A percentile compares a stretch with the other conserved stretches of the same genome.
Evolutionary conservation across 2,329 filamentous ascomycete genomes (phyloP).

Genomic region (Bipolaris gigantea): DNA sequence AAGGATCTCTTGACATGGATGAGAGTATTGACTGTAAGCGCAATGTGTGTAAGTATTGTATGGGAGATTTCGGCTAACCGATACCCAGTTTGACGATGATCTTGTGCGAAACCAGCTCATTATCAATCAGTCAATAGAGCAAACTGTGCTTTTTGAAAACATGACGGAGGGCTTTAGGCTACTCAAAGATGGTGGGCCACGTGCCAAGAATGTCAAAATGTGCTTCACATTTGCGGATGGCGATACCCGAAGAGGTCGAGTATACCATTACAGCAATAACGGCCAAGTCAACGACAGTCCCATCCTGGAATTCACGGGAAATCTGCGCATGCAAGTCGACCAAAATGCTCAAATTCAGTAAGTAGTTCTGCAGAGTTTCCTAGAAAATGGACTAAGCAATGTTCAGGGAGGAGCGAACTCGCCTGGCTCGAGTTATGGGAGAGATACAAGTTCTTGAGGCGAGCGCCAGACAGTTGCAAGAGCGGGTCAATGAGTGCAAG

Average conservation of each 20-base stretch:
- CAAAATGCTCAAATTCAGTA: conserved; percentile 66
- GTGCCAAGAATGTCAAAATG: conserved; percentile 68
- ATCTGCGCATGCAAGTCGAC: conserved; percentile 79
- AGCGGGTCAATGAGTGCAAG: conserved; percentile 54
- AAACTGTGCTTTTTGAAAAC: conserved; percentile 74
- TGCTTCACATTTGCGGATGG: conserved; percentile 70
- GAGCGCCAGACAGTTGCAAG: conserved; percentile 36
- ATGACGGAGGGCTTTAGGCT: conserved; percentile 67
- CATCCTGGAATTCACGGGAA: conserved; percentile 56
- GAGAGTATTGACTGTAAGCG: conserved; percentile 66
- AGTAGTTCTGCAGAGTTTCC: neutral
- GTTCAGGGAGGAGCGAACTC: conserved; percentile 48
- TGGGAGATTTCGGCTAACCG: conserved; percentile 14
- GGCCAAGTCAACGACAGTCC: conserved; percentile 57
- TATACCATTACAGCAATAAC: conserved; percentile 43
- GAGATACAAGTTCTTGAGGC: conserved; percentile 33
- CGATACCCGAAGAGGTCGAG: conserved; percentile 63
- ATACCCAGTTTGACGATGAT: conserved; percentile 70
- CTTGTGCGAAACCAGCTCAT: conserved; percentile 79
- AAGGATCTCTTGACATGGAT: conserved; percentile 73
- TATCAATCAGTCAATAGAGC: conserved; percentile 80
- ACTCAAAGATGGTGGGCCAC: conserved; percentile 61
- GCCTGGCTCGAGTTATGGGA: conserved; percentile 54
- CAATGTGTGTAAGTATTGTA: neutral
- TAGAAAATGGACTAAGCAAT: conserved; percentile 6